phyloP scores from a whole-genome alignment of 129 eudicot species.

The Logfia minima region DNA sequence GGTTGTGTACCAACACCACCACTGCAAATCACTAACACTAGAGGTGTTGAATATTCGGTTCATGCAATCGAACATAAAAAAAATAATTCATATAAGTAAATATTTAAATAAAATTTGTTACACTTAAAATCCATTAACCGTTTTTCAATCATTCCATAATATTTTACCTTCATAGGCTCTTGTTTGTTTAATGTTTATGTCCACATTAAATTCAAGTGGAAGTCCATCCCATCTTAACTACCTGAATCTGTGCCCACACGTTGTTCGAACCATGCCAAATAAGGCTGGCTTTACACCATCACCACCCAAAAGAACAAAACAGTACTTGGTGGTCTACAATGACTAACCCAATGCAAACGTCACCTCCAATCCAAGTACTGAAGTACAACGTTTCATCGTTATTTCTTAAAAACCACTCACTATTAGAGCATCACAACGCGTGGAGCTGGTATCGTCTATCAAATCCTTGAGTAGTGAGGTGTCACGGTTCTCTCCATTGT shows the following conservation, averaged over 20 bases:
- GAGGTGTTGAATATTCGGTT: too few relatives aligned
- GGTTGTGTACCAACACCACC: too few relatives aligned
- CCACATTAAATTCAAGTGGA: slow-evolving; percentile 22
- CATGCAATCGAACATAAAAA: too few relatives aligned
- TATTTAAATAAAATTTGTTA: too few relatives aligned
- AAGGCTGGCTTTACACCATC: slow-evolving; percentile 13
- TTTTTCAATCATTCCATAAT: too few relatives aligned
- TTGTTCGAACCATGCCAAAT: slow-evolving; percentile 5
- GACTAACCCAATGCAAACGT: slow-evolving; percentile 16
- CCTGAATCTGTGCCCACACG: slow-evolving; percentile 24
- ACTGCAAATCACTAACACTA: too few relatives aligned
- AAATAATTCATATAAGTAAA: too few relatives aligned
- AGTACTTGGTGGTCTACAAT: slow-evolving; percentile 27
- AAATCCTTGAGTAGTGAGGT: too few relatives aligned
- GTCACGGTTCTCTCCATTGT: too few relatives aligned
- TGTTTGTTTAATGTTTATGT: slow-evolving; percentile 17
- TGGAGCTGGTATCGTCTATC: too few relatives aligned
- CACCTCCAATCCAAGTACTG: slow-evolving; percentile 25
- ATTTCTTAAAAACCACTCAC: neutral
- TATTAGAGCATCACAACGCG: neutral
- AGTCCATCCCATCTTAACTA: slow-evolving; percentile 22
- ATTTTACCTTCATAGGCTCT: neutral
- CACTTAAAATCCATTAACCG: too few relatives aligned
- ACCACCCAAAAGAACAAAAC: slow-evolving; percentile 24
- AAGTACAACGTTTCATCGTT: slow-evolving; percentile 15